A percentile compares a stretch with the other conserved stretches of the same genome.
These are phyloP conservation scores for Nadsonia starkeyi-henricii DNA, from an alignment of 1,139 yeast species.

Conservation along the genomic window DNA sequence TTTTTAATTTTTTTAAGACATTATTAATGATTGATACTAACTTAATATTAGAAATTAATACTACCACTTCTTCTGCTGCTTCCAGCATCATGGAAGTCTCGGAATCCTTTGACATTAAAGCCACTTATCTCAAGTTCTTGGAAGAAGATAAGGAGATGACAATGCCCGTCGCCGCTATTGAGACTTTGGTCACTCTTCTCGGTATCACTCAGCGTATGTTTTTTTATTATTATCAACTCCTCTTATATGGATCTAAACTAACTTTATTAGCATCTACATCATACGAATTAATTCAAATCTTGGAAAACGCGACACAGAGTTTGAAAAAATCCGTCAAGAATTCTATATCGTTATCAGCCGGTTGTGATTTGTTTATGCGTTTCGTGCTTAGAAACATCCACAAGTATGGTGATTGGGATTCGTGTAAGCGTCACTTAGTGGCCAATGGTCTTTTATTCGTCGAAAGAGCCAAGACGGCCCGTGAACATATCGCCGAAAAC, in stretches of 20 bases:
- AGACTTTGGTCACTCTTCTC: conserved; percentile 73
- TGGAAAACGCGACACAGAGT: conserved; percentile 60
- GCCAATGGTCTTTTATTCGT: conserved; percentile 90
- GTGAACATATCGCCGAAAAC: conserved; percentile 74
- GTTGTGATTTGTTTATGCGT: conserved; percentile 91
- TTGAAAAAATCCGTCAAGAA: conserved; percentile 72
- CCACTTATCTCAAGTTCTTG: conserved; percentile 64
- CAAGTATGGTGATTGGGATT: conserved; percentile 87
- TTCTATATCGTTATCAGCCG: conserved; percentile 88
- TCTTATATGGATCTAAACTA: not conserved
- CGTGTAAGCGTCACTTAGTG: conserved; percentile 77
- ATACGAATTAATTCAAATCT: conserved; percentile 73
- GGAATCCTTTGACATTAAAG: conserved; percentile 53
- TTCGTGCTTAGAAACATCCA: conserved; percentile 84
- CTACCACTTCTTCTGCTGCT: not conserved
- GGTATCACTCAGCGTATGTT: conserved; percentile 51
- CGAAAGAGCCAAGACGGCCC: conserved; percentile 79
- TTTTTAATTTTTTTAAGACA: too few species aligned
- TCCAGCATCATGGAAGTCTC: not conserved
- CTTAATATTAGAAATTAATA: too few species aligned
- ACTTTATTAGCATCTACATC: conserved; percentile 50
- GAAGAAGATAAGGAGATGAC: conserved; percentile 88
- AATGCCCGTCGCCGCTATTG: conserved; percentile 98
- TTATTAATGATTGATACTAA: too few species aligned
- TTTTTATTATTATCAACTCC: not conserved